Base-by-base conservation (phyloP, 73 alveolate species). In the Tetrahymena elliotti region DNA sequence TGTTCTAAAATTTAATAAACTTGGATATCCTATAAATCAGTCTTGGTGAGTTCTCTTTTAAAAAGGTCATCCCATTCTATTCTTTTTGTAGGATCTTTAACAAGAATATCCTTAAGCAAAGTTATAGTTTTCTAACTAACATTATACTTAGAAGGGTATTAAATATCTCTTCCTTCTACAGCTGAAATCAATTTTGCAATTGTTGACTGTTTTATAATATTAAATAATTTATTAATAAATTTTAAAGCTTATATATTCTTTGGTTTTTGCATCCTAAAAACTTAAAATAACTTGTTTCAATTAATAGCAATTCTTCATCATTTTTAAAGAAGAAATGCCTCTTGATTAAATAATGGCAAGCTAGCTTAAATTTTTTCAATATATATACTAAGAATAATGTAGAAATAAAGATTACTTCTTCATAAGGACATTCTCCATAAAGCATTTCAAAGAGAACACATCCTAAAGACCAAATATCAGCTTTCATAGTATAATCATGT, bases 381-480 rank as follows among this genome's bases (percentile, higher is more conserved):
- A 52, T 9, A 18, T 7, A 18, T 52, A 18, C 83, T 18, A 7
- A 52, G 83, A 9, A 52, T 7, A 12, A 9, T 7, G 12, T 52
- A 52, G 12, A 52, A 7, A 9, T 18, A 18, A 4, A 9, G 8
- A 24, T 27, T 68, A 84, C 93, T 39, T 94, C 96, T 53, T 94
- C 96, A 88, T 83, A 94, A n/a, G 96, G 96, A 52, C 96, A 94
- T n/a, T 84, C 93, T 37, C 96, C 96, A 92, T 94, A 94, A 20
- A 94, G 94, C 83, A 94, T 84, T 94, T 94, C 96, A 52, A 84
- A 94, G 35, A 94, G 52, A 38, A 94, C 96, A 35, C 96, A 94
- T 24, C 97, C 97, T 15, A 96, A 68, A 94, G 96, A 94, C 97
- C 97, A 96, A 82, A 96, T 84, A 94, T 96, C 97, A 47, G 96